Base-by-base conservation (phyloP, 2,329 filamentous ascomycete species). In the Bipolaris sorokiniana region DNA sequence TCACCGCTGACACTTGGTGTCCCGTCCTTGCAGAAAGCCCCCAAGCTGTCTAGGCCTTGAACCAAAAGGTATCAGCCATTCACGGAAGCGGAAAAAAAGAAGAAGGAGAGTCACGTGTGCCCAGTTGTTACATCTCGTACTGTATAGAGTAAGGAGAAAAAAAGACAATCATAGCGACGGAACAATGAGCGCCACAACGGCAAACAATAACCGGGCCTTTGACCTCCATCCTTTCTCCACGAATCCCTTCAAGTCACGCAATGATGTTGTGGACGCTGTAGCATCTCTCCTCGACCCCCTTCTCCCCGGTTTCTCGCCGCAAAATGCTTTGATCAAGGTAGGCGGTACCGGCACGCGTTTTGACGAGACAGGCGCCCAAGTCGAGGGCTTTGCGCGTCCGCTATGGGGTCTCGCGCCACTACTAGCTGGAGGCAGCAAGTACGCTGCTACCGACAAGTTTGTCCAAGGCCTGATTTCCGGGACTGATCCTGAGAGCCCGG, bases 321-420 rank as follows among this genome's bases (percentile, higher is more conserved):
- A 80, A 41, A 84, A 85, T 68, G 86, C 88, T 10, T 82, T 89
- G 45, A 83, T 92, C 45, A 87, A 86, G 67, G 84, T 88, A 22
- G 90, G 90, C 5, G 85, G 84, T 13, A 91, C 89, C 0, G 89
- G 89, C 16, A 90, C 91, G 18, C 82, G 89, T 23, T 93, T 92
- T 73, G 90, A 93, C 70, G 88, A 91, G 73, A 85, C 86, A 1
- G 90, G 89, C 7, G 89, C 90, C 1, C 89, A 92, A 69, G 84
- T 93, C 33, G 90, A 94, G 76, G 90, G 90, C 22, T 88, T 88
- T 68, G 88, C 87, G 42, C 84, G 90, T 1, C 90, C 90, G 0
- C 80, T 93, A 48, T 93, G 90, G 90, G 90, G 87, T 1, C 77
- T 93, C 16, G 87, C 88, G 3, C 86, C 87, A 15, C 78, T 93